A percentile compares a stretch with the other conserved stretches of the same genome.
Conservation (phyloP, 2,329 filamentous ascomycete genomes). For the Phyllosticta paracitricarpa region DNA sequence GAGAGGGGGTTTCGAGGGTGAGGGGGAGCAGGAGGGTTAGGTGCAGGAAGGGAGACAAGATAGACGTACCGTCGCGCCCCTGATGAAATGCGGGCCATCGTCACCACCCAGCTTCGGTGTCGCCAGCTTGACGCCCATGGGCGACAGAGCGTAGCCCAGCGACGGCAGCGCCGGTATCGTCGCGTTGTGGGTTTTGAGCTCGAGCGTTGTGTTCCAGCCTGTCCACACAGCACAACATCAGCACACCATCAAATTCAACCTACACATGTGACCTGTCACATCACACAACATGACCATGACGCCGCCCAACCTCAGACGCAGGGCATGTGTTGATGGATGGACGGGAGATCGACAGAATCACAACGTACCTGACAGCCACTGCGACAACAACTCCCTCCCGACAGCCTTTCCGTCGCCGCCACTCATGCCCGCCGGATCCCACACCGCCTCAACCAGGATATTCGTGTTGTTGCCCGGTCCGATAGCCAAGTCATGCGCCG, state of each 20-base stretch:
- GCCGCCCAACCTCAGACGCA: background rate
- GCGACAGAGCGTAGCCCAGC: constrained; percentile 63
- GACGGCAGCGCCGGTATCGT: constrained; percentile 65
- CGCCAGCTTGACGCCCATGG: constrained; percentile 59
- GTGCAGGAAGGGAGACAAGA: background rate
- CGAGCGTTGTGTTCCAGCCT: constrained; percentile 73
- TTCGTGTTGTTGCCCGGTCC: constrained; percentile 61
- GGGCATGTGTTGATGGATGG: background rate
- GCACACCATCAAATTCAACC: too few species aligned
- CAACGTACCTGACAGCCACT: constrained; percentile 64
- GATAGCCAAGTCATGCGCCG: constrained; percentile 53
- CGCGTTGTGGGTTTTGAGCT: constrained; percentile 57
- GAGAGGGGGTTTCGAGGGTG: background rate
- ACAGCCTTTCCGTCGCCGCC: constrained; percentile 51
- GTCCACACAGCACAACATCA: background rate
- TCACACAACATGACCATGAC: background rate
- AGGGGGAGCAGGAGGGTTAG: background rate
- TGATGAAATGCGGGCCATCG: constrained; percentile 60
- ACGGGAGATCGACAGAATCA: background rate
- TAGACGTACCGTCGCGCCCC: constrained; percentile 55
- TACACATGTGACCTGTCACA: background rate
- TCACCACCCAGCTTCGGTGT: constrained; percentile 52
- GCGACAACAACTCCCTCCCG: constrained; percentile 66
- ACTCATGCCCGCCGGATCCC: constrained; percentile 58
- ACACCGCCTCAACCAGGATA: constrained; percentile 57